Base-by-base conservation (phyloP, 306 rosid species). In the Prunus campanulata region DNA sequence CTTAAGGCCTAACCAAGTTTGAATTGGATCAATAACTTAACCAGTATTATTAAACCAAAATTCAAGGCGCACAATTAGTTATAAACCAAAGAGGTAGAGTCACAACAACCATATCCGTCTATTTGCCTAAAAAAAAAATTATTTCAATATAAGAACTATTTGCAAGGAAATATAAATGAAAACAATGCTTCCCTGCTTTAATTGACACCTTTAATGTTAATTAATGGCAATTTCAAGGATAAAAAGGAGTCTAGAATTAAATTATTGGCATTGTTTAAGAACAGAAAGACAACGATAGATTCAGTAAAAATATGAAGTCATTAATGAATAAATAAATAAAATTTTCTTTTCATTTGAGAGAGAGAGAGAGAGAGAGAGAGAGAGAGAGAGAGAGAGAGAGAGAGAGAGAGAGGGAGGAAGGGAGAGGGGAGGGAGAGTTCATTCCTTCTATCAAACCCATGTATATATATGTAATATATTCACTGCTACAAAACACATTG, bases 371-470 rank as follows among this genome's bases (percentile, higher is more conserved):
- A 70, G 18, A 19, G 11, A 54, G 59, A 54, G 59, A 55, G 14
- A 20, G n/a, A n/a, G n/a, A n/a, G n/a, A n/a, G n/a, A n/a, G n/a
- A 55, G 25, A 4, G 74, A 70, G 62, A 70, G 61, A 55, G 27
- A n/a, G 60, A 54, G 25, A 4, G 2, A 25, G 27, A 2, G 27
- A 25, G 27, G 0, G 27, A 25, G 27, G 27, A 25, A 25, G 27
- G 2, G 27, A 20, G 29, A 27, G 29, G 12, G n/a, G 59, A 52
- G 24, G 10, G 74, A 69, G 64, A 70, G 19, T 12, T 52, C 32
- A 50, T 29, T 30, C 62, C 62, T 51, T 51, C 48, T 11, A 29
- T 51, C 48, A 50, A 70, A 13, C 25, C 74, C 62, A 18, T 30
- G 29, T 11, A 10, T 29, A 70, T 70, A 18, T 70, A 55, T 32